Percentiles rank a stretch among this genome's conserved stretches.
These are phyloP conservation scores for Gossypium schwendimanii DNA, from an alignment of 441 rosid species.

Conservation along the genomic window DNA sequence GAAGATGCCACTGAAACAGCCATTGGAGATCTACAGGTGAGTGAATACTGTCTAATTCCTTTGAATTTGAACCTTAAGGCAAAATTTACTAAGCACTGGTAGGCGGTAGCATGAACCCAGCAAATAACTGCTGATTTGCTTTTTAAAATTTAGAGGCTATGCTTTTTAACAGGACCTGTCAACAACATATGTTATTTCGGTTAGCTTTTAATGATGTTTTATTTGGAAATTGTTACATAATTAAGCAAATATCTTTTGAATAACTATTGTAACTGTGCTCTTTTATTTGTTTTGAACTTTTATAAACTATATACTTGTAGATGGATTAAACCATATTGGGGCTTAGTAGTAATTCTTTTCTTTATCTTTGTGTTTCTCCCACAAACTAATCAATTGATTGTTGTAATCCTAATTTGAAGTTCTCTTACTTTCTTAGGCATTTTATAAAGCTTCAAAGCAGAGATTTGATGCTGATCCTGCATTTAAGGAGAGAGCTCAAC, in stretches of 20 bases:
- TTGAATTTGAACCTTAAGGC: constrained; percentile 12
- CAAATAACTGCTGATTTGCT: not conserved
- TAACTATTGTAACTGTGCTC: not conserved
- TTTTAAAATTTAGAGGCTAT: not conserved
- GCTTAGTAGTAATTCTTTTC: not conserved
- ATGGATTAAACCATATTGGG: not conserved
- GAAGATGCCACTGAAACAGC: constrained; percentile 65
- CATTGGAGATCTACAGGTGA: constrained; percentile 89
- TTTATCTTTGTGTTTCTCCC: not conserved
- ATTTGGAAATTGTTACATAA: not conserved
- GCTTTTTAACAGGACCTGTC: not conserved
- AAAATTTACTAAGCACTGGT: not conserved
- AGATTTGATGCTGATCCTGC: constrained; percentile 61
- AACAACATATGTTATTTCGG: not conserved
- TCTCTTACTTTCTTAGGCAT: constrained; percentile 33
- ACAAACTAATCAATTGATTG: not conserved
- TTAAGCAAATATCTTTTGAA: not conserved
- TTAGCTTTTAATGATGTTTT: not conserved
- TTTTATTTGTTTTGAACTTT: not conserved
- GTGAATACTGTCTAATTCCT: constrained; percentile 8
- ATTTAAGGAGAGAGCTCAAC: constrained; percentile 83
- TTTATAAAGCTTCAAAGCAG: constrained; percentile 73
- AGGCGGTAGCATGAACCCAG: not conserved
- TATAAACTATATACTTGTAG: not conserved
- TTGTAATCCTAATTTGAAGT: constrained; percentile 17